Conservation (phyloP, 2,329 filamentous ascomycete genomes). For the Eutypella sp. region DNA sequence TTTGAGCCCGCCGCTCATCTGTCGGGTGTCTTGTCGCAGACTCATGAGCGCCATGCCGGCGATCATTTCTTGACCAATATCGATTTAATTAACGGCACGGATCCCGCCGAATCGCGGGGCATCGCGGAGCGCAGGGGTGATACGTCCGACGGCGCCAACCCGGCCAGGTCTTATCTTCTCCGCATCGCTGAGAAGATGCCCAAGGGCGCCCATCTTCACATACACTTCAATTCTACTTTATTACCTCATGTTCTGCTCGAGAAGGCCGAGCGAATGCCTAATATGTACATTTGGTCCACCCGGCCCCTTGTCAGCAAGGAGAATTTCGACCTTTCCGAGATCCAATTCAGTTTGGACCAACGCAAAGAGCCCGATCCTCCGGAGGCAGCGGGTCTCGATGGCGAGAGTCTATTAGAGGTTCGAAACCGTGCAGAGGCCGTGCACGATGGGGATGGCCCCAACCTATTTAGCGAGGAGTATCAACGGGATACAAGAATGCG, state of each 20-base stretch:
- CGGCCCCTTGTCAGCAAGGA: constrained; percentile 38
- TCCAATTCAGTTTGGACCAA: constrained; percentile 51
- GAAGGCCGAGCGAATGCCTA: constrained; percentile 48
- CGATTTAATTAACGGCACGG: constrained; percentile 38
- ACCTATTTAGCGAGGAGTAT: constrained; percentile 18
- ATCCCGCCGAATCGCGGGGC: background rate
- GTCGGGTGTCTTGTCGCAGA: constrained; percentile 29
- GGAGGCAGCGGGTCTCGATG: constrained; percentile 44
- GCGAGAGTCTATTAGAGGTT: constrained; percentile 34
- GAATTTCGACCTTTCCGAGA: constrained; percentile 50
- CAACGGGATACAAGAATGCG: constrained; percentile 19
- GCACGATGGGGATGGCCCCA: constrained; percentile 14
- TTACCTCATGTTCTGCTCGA: constrained; percentile 54
- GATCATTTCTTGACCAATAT: constrained; percentile 57
- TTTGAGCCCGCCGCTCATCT: constrained; percentile 7
- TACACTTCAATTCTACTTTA: constrained; percentile 75
- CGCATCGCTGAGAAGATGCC: constrained; percentile 55
- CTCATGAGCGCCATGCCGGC: constrained; percentile 40
- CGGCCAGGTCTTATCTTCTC: constrained; percentile 48
- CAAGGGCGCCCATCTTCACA: constrained; percentile 68
- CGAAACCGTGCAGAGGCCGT: background rate
- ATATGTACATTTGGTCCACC: constrained; percentile 67
- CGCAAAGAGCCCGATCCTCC: constrained; percentile 18
- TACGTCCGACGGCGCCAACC: background rate
- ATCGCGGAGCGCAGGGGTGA: background rate